These are phyloP conservation scores for Skeletonema potamos DNA, from an alignment of 108 stramenopile genomes.

Conservation along the genomic window DNA sequence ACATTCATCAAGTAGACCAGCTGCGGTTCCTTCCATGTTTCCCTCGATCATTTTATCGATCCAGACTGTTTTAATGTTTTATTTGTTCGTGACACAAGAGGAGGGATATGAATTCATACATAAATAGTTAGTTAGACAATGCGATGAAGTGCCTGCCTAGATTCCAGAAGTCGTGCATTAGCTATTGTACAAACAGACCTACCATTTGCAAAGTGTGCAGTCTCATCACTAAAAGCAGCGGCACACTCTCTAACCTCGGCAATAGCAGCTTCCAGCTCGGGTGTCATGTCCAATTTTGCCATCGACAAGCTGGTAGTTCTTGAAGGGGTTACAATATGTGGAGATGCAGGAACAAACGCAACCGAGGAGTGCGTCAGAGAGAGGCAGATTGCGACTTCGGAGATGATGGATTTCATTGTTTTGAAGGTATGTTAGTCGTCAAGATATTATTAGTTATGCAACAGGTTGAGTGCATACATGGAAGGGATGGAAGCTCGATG, in stretches of 20 bases:
- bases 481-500: conserved; percentile 1
- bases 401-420: conserved; percentile 41
- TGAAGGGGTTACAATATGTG: background rate
- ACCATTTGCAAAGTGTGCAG: conserved; percentile 55
- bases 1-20: conserved; percentile 52
- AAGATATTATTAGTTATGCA: background rate
- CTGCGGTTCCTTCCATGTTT: conserved; percentile 34
- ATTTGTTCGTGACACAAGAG: background rate
- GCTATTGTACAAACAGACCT: conserved; percentile 1
- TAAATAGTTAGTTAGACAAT: too few relatives aligned
- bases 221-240: conserved; percentile 50
- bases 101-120: too few relatives aligned
- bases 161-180: too few relatives aligned
- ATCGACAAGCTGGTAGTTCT: conserved; percentile 21
- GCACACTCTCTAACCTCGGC: conserved; percentile 44
- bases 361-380: conserved; percentile 2
- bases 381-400: conserved; percentile 9
- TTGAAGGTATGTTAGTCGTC: background rate
- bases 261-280: conserved; percentile 49
- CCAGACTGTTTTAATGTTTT: conserved; percentile 27
- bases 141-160: too few relatives aligned
- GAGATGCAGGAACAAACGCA: conserved; percentile 30
- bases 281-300: conserved; percentile 25
- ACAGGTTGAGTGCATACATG: background rate
- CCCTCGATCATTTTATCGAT: conserved; percentile 43